These are phyloP conservation scores for Chytridium lagenaria DNA, from an alignment of 371 early-diverging fungal genomes.

Conservation along the genomic window DNA sequence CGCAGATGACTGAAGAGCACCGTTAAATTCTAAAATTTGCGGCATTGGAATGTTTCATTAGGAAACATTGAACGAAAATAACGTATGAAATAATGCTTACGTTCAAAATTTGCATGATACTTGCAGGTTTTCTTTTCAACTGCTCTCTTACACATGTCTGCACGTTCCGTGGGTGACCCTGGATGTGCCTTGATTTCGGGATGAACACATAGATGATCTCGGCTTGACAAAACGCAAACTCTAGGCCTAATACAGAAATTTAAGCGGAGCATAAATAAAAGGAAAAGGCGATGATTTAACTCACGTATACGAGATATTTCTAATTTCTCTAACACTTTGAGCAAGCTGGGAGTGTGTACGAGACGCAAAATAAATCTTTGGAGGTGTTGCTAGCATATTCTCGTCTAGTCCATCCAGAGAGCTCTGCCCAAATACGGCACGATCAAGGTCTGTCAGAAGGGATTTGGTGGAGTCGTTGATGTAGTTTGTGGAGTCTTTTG, in stretches of 20 bases:
- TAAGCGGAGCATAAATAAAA: slow-evolving; percentile 4
- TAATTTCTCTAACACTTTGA: slow-evolving; percentile 67
- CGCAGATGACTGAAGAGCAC: not conserved
- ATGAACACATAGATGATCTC: slow-evolving; percentile 47
- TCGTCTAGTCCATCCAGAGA: not conserved
- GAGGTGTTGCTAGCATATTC: slow-evolving; percentile 2
- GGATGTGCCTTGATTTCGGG: slow-evolving; percentile 25
- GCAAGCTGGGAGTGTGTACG: slow-evolving; percentile 75
- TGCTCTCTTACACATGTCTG: slow-evolving; percentile 28
- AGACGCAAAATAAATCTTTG: slow-evolving; percentile 59
- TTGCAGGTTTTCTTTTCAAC: slow-evolving; percentile 29
- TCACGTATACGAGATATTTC: slow-evolving; percentile 47
- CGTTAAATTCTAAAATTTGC: not conserved
- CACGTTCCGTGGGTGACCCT: slow-evolving; percentile 18
- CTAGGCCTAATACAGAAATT: slow-evolving; percentile 2
- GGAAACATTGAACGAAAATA: not conserved
- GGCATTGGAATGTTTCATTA: not conserved
- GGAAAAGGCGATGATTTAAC: slow-evolving; percentile 41
- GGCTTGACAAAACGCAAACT: slow-evolving; percentile 34
- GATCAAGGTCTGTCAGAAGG: not conserved
- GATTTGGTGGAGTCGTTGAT: not conserved
- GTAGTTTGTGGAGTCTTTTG: not conserved
- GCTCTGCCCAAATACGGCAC: not conserved
- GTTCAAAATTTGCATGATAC: slow-evolving; percentile 23
- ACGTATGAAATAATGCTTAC: not conserved